phyloP scores from a whole-genome alignment of 805 yeast genomes.

The Hanseniaspora jakobsenii region DNA sequence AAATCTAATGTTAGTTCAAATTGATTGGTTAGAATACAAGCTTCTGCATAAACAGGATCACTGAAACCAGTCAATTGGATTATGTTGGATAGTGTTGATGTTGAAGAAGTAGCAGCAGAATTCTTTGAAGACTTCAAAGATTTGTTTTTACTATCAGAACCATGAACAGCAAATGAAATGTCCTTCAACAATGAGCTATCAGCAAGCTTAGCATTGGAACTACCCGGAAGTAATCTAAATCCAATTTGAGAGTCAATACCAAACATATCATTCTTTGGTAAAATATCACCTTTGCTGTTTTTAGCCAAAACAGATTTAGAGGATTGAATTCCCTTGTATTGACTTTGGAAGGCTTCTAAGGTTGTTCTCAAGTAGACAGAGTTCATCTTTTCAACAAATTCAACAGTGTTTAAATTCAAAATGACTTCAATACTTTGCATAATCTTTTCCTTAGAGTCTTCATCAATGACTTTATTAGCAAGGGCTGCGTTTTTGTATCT shows the following conservation, averaged over 20 bases:
- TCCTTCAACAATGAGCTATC: slow-evolving; percentile 46
- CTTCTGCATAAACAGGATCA: slow-evolving; percentile 97
- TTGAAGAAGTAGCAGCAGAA: slow-evolving; percentile 10
- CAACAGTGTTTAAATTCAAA: slow-evolving; percentile 37
- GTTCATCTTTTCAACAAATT: slow-evolving; percentile 34
- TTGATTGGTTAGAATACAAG: slow-evolving; percentile 89
- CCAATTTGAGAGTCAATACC: slow-evolving; percentile 58
- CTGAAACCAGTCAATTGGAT: slow-evolving; percentile 95
- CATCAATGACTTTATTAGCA: slow-evolving; percentile 71
- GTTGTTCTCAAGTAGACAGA: slow-evolving; percentile 69
- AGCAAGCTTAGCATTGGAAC: slow-evolving; percentile 26
- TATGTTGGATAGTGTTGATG: slow-evolving; percentile 72
- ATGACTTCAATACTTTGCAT: slow-evolving; percentile 74
- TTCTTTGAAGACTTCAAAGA: slow-evolving; percentile 29
- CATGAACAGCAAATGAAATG: slow-evolving; percentile 39
- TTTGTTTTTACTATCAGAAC: slow-evolving; percentile 39
- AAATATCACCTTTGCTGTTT: slow-evolving; percentile 37
- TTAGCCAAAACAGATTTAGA: slow-evolving; percentile 24
- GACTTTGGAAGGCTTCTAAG: slow-evolving; percentile 65
- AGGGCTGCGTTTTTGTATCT: slow-evolving; percentile 62
- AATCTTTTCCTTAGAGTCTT: slow-evolving; percentile 92
- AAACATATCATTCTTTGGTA: slow-evolving; percentile 55
- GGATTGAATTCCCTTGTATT: slow-evolving; percentile 37
- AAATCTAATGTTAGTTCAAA: slow-evolving; percentile 93
- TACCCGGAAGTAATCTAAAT: slow-evolving; percentile 63